A percentile compares a stretch with the other conserved stretches of the same genome.
Conservation (phyloP, 78 protist genomes). For the Pelomyxa schiedti region DNA sequence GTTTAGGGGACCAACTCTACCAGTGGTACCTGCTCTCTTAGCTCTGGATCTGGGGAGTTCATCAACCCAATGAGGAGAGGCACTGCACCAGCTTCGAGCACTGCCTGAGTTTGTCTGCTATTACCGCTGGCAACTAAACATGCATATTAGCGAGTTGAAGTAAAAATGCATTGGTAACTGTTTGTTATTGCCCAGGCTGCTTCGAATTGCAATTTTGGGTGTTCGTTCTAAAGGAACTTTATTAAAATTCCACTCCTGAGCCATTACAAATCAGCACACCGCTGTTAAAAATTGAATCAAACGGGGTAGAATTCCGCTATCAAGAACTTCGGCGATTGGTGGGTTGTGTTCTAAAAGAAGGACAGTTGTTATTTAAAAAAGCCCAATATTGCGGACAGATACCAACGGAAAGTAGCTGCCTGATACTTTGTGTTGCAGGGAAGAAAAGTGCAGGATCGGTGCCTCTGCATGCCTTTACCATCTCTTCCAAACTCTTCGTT, state of each 20-base stretch:
- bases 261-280: constrained; percentile 18
- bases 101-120: constrained; percentile 58
- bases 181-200: constrained; percentile 97
- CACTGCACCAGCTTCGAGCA: background rate
- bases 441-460: constrained; percentile 18
- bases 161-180: no score
- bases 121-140: constrained; percentile 57
- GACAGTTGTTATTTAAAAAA: no score
- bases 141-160: no score
- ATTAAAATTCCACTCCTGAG: constrained; percentile 25
- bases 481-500: no score
- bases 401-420: constrained; percentile 79
- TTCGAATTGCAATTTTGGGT: constrained; percentile 53
- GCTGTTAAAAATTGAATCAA: constrained; percentile 71
- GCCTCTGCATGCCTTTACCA: no score
- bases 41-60: background rate
- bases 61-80: background rate
- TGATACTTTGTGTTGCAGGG: constrained; percentile 38
- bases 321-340: constrained; percentile 89
- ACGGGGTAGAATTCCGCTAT: constrained; percentile 73
- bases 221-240: background rate
- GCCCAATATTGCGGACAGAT: no score
- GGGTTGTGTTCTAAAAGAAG: constrained; percentile 73
- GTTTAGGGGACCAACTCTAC: no score
- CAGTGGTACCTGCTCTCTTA: constrained; percentile 59